Percentiles rank a stretch among this genome's conserved stretches.
phyloP scores from a whole-genome alignment of 75 land plant species.

The Sequoiadendron giganteum region DNA sequence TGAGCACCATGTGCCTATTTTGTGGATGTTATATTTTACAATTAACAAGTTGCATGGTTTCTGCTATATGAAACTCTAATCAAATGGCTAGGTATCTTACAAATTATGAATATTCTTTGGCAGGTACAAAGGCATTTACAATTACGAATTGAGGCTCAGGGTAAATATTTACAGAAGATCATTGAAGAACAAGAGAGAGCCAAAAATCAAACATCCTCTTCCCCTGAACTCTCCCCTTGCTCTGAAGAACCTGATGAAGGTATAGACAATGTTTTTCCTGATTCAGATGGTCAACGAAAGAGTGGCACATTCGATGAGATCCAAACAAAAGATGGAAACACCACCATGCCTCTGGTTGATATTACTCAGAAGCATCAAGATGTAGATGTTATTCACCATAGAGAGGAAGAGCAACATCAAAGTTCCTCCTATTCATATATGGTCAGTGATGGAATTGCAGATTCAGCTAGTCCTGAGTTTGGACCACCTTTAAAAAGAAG shows the following conservation, averaged over 20 bases:
- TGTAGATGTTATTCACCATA: background rate
- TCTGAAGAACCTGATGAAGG: slow-evolving; percentile 3
- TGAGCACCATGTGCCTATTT: background rate
- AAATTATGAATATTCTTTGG: slow-evolving; percentile 6
- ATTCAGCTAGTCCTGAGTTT: background rate
- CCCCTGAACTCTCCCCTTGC: slow-evolving; percentile 7
- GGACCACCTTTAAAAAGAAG: slow-evolving; percentile 13
- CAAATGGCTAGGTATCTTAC: background rate
- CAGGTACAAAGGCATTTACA: slow-evolving; percentile 64
- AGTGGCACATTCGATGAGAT: background rate
- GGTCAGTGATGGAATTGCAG: slow-evolving; percentile 1
- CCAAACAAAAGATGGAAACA: background rate
- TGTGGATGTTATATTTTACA: background rate
- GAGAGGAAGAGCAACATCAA: slow-evolving; percentile 5
- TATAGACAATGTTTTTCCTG: background rate
- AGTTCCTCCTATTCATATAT: slow-evolving; percentile 2
- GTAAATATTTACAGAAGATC: slow-evolving; percentile 53
- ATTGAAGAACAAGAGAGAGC: slow-evolving; percentile 53
- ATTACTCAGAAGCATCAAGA: background rate
- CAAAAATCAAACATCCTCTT: slow-evolving; percentile 6
- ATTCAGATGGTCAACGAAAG: slow-evolving; percentile 7
- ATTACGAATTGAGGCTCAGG: slow-evolving; percentile 57
- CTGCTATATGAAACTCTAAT: background rate
- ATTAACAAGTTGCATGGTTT: background rate
- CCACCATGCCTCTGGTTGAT: background rate